Conservation (phyloP, 1,284 basidiomycete genomes). For the Microbotryum violaceum region DNA sequence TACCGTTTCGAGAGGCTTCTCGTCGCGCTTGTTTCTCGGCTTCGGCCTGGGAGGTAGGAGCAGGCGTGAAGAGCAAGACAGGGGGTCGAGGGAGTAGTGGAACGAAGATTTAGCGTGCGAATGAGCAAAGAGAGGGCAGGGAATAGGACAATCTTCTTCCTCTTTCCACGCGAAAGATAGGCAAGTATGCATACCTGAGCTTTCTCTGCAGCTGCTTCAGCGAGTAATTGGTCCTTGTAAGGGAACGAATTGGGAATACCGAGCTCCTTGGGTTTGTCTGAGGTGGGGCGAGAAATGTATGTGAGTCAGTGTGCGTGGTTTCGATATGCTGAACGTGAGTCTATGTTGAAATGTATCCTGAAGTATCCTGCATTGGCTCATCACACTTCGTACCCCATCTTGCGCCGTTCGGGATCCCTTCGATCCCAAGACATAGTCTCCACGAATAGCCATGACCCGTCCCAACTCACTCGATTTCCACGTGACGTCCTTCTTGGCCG, state of each 20-base stretch:
- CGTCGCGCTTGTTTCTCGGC: constrained; percentile 53
- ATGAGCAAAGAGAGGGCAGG: not conserved
- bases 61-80: too few relatives aligned
- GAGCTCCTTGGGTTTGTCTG: constrained; percentile 75
- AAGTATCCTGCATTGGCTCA: too few relatives aligned
- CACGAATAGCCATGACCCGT: too few relatives aligned
- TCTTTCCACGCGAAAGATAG: not conserved
- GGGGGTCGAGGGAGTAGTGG: not conserved
- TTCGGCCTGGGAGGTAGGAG: constrained; percentile 48
- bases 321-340: not conserved
- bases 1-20: constrained; percentile 25
- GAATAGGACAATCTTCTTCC: not conserved
- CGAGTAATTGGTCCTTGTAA: constrained; percentile 92
- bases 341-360: too few relatives aligned
- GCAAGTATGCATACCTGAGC: constrained; percentile 16
- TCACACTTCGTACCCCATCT: not conserved
- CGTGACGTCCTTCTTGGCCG: constrained; percentile 70
- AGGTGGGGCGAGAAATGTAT: not conserved
- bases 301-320: not conserved
- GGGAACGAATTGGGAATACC: constrained; percentile 97
- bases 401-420: not conserved
- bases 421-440: too few relatives aligned
- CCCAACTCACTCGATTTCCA: constrained; percentile 73
- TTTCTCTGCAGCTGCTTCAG: constrained; percentile 70
- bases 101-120: not conserved